Conservation (phyloP, 768 basidiomycete genomes). For the Kwoniella newhampshirensis region DNA sequence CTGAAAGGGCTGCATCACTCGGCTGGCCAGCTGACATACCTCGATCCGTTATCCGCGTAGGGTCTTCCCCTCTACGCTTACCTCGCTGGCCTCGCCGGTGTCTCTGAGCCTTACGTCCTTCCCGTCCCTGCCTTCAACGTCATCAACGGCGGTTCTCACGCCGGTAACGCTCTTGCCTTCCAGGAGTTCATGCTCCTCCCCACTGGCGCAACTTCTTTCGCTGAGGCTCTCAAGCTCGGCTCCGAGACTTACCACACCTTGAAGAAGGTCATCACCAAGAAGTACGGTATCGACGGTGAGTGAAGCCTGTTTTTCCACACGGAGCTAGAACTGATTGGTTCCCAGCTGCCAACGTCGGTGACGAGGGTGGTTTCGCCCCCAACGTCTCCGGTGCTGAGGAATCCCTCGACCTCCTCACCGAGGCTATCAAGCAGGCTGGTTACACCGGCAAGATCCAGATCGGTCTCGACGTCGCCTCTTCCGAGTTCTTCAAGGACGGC, state of each 20-base stretch:
- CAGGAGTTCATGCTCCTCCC: conserved; percentile 99
- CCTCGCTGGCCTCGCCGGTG: conserved; percentile 91
- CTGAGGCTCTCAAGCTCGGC: conserved; percentile 95
- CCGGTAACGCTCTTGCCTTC: conserved; percentile 99
- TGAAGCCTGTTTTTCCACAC: conserved; percentile 2
- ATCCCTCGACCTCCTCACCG: conserved; percentile 88
- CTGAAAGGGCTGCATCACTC: no score
- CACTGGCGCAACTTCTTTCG: conserved; percentile 84
- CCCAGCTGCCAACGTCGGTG: conserved; percentile 95
- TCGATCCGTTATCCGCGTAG: conserved; percentile 39
- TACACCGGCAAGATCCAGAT: conserved; percentile 99
- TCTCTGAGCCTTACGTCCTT: conserved; percentile 89
- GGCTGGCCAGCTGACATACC: background rate
- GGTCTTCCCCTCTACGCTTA: conserved; percentile 93
- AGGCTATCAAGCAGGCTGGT: conserved; percentile 97
- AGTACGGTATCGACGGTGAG: conserved; percentile 97
- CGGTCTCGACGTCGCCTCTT: conserved; percentile 95
- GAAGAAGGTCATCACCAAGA: conserved; percentile 98
- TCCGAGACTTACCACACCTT: conserved; percentile 96
- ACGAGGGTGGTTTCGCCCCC: conserved; percentile 99
- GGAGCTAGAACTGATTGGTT: background rate
- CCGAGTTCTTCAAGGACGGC: conserved; percentile 99
- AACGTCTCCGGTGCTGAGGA: conserved; percentile 97
- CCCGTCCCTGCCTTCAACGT: conserved; percentile 96
- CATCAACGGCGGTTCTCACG: conserved; percentile 99